These are phyloP conservation scores for Salvia hispanica DNA, from an alignment of 257 asterid genomes.

Conservation along the genomic window DNA sequence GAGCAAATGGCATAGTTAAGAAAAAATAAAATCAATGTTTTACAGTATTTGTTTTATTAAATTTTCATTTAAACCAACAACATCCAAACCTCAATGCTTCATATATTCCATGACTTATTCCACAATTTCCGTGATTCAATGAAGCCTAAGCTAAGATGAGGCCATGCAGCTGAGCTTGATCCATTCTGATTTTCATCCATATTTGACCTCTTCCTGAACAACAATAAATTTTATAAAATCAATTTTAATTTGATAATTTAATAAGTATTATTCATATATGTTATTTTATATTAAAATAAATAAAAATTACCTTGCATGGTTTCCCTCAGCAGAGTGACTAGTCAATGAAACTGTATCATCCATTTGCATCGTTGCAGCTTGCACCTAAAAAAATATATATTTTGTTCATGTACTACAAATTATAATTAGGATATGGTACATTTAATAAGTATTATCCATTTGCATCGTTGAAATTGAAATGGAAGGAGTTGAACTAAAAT, in stretches of 20 bases:
- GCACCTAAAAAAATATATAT: neutral
- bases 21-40: too few species aligned
- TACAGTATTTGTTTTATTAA: too few species aligned
- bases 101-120: slow-evolving; percentile 12
- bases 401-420: neutral
- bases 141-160: slow-evolving; percentile 40
- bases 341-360: slow-evolving; percentile 33
- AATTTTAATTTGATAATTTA: neutral
- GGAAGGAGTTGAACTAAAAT: too few species aligned
- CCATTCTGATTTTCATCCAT: slow-evolving; percentile 31
- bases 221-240: neutral
- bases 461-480: too few species aligned
- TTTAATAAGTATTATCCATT: too few species aligned
- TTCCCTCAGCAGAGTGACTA: slow-evolving; percentile 14
- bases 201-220: slow-evolving; percentile 36
- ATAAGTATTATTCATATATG: neutral
- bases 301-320: slow-evolving; percentile 30
- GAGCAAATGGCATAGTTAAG: too few species aligned
- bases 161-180: slow-evolving; percentile 27
- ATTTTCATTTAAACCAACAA: too few species aligned
- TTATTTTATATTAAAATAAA: neutral
- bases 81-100: too few species aligned
- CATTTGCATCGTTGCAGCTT: slow-evolving; percentile 27
- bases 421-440: too few species aligned
- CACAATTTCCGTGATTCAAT: slow-evolving; percentile 38